A percentile compares a stretch with the other conserved stretches of the same genome.
Evolutionary conservation across 495 filamentous ascomycete genomes (phyloP).

Genomic region (Oidiodendron maius): DNA sequence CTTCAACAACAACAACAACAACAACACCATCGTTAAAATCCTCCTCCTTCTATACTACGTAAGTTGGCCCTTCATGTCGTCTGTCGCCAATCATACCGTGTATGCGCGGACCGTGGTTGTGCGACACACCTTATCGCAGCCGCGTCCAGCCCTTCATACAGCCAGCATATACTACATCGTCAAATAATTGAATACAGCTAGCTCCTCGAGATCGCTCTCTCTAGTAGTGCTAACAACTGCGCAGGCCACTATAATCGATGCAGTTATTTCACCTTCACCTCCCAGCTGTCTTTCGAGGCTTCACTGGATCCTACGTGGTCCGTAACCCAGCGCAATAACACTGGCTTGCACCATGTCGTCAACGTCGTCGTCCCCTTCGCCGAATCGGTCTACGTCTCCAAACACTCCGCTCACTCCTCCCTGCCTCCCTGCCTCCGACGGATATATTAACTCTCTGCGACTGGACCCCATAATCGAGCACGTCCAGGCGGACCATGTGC

Average conservation of each 20-base stretch:
- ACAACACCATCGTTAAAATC: background rate
- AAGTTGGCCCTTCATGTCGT: background rate
- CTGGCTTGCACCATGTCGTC: slow-evolving; percentile 2
- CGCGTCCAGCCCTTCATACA: background rate
- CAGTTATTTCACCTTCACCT: slow-evolving; percentile 4
- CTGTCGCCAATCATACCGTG: background rate
- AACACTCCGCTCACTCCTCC: slow-evolving; percentile 7
- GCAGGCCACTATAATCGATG: slow-evolving; percentile 9
- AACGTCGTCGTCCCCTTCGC: background rate
- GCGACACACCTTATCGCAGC: background rate
- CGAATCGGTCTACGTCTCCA: slow-evolving; percentile 1
- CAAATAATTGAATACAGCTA: background rate
- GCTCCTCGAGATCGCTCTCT: background rate
- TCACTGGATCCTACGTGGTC: slow-evolving; percentile 8
- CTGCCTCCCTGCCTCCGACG: slow-evolving; percentile 2
- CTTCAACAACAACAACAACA: background rate
- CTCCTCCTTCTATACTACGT: background rate
- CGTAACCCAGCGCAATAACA: background rate
- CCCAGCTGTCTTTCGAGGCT: slow-evolving; percentile 8
- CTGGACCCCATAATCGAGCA: slow-evolving; percentile 21
- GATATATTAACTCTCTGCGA: slow-evolving; percentile 5
- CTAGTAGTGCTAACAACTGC: background rate
- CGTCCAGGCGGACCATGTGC: slow-evolving; percentile 15
- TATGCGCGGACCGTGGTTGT: background rate
- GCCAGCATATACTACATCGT: background rate